Conservation (phyloP, 1,139 yeast genomes). For the Chernovozyma aurita region DNA sequence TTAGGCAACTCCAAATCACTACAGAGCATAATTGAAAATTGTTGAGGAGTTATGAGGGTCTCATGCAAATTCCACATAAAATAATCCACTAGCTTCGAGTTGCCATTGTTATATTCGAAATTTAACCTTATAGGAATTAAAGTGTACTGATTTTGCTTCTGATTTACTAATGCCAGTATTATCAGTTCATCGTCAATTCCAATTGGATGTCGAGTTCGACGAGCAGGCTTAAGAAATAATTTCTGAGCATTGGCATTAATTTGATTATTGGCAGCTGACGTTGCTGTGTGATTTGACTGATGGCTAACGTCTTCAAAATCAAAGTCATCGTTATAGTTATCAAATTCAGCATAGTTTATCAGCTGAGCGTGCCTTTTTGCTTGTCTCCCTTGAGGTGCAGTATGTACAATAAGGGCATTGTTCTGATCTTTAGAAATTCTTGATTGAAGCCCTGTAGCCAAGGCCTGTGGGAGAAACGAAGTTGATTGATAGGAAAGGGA, state of each 20-base stretch:
- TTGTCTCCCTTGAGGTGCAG: constrained; percentile 72
- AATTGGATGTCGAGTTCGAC: constrained; percentile 25
- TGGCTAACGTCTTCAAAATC: constrained; percentile 58
- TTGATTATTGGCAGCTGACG: constrained; percentile 18
- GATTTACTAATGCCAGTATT: constrained; percentile 1
- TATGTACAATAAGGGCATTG: constrained; percentile 50
- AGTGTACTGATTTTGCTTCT: constrained; percentile 23
- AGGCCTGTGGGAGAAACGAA: constrained; percentile 63
- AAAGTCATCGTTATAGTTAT: constrained; percentile 53
- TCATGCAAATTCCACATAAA: constrained; percentile 91
- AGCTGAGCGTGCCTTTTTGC: constrained; percentile 72
- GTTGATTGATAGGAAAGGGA: constrained; percentile 15
- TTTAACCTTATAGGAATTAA: constrained; percentile 78
- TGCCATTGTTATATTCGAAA: constrained; percentile 63
- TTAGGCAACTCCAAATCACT: constrained; percentile 78
- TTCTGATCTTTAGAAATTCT: constrained; percentile 65
- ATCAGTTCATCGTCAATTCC: constrained; percentile 15
- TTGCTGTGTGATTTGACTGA: constrained; percentile 19
- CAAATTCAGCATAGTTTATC: constrained; percentile 80
- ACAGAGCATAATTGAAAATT: constrained; percentile 75
- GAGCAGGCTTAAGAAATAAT: constrained; percentile 30
- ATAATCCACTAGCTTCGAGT: constrained; percentile 64
- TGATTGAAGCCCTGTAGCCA: constrained; percentile 64
- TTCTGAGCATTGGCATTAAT: constrained; percentile 28
- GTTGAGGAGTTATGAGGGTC: constrained; percentile 71